Base-by-base conservation (phyloP, 1,284 basidiomycete species). In the Cutaneotrichosporon sp. region DNA sequence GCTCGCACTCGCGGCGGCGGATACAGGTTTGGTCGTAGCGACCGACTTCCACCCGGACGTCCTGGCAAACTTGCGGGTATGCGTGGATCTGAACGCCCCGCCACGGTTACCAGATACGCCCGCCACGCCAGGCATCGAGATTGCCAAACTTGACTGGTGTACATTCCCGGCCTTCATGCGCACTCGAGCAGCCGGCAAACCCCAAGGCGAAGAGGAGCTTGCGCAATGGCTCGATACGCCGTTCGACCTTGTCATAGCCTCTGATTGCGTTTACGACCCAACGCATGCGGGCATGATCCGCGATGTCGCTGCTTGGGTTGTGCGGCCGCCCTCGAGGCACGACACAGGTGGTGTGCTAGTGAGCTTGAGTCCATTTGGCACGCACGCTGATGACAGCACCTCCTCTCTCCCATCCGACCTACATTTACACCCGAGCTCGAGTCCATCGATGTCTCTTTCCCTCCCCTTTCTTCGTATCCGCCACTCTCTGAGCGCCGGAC, bases 41-140 rank as follows among this genome's bases (percentile, higher is more conserved):
- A 88, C 88, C 4, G 91, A 94, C 73, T 87, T 85, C 70, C 84
- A 88, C 60, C 81, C 84, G 0, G 75, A 80, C 7, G 87, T 90
- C 0, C 76, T 96, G 25, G 74, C 76, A 22, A 94, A 94, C 70
- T 80, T 94, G 10, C 73, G 75, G 8, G 66, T 74, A 24, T 94
- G 93, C 70, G 78, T 88, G 47, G 66, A 71, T 1, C 62, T 78
- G 16, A 91, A 91, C 68, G 81, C 83, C 54, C 71, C 78, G 0
- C 52, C 60, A 3, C 5, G 26, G 51, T 31, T 56, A 2, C 51
- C 49, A 4, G 26, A 51, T 19, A 48, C 46, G 8, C 32, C 51
- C 3, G 45, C 52, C 5, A 55, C 51, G 1, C 17, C 51, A 4
- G 69, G 74, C 4, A 79, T 87, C 6, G 64, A 74, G 7, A 70